Percentiles rank a stretch among this genome's conserved stretches.
These are phyloP conservation scores for Aureobasidium sp. DNA, from an alignment of 2,329 filamentous ascomycete species.

Conservation along the genomic window DNA sequence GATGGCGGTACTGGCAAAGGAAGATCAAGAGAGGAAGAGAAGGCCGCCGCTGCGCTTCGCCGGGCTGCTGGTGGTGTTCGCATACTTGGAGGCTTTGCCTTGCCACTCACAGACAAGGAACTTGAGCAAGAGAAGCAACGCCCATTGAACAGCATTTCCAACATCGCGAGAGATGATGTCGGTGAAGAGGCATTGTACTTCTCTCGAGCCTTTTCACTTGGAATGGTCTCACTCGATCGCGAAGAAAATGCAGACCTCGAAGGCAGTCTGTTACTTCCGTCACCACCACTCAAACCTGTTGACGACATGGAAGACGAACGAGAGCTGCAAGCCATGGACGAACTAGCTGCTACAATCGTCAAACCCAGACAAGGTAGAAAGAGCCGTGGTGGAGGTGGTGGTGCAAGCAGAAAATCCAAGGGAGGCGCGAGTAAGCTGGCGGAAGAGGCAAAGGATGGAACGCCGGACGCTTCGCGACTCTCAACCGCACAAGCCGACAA, in stretches of 20 bases:
- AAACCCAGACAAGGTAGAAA: conserved; percentile 9
- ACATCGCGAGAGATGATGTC: conserved; percentile 60
- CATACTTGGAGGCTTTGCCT: conserved; percentile 35
- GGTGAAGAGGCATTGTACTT: conserved; percentile 62
- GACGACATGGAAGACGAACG: conserved; percentile 19
- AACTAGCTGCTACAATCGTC: background rate
- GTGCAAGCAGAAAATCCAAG: conserved; percentile 16
- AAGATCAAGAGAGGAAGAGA: conserved; percentile 19
- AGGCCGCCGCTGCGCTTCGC: conserved; percentile 22
- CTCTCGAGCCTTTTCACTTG: conserved; percentile 7
- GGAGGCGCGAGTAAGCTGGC: background rate
- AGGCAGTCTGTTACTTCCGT: background rate
- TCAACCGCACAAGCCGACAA: background rate
- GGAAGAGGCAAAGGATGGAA: conserved; percentile 1
- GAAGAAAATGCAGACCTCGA: background rate
- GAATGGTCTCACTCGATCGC: background rate
- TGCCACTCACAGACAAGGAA: conserved; percentile 12
- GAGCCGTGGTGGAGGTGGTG: background rate
- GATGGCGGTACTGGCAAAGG: conserved; percentile 20
- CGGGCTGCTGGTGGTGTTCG: conserved; percentile 40
- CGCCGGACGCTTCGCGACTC: conserved; percentile 2
- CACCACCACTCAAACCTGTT: conserved; percentile 10
- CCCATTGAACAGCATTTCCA: background rate
- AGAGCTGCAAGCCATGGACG: conserved; percentile 14
- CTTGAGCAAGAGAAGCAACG: conserved; percentile 14